These are phyloP conservation scores for Chlorophyllum brunneum DNA, from an alignment of 768 basidiomycete genomes.

Conservation along the genomic window DNA sequence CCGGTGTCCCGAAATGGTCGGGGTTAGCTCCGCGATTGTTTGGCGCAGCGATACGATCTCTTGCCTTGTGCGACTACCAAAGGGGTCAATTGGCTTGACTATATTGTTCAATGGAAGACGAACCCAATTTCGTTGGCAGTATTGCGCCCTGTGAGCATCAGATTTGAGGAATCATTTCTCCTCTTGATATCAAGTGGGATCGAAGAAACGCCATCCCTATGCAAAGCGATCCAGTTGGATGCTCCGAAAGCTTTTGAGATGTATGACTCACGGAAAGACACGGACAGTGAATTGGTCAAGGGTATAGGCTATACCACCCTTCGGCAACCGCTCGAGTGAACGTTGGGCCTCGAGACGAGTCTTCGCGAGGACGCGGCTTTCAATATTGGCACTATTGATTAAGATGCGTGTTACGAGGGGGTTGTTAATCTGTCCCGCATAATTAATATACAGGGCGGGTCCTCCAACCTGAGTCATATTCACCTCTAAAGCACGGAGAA, in stretches of 20 bases:
- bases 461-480: constrained; percentile 16
- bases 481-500: constrained; percentile 81
- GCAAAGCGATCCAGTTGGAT: background rate
- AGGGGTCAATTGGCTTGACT: background rate
- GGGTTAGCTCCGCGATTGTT: constrained; percentile 21
- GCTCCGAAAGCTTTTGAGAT: background rate
- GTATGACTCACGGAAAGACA: constrained; percentile 54
- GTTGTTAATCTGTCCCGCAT: constrained; percentile 58
- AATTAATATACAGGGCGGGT: too few species aligned
- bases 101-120: constrained; percentile 12
- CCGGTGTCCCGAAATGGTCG: constrained; percentile 23
- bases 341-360: constrained; percentile 64
- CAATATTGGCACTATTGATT: constrained; percentile 72
- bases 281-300: constrained; percentile 59
- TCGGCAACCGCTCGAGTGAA: constrained; percentile 35
- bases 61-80: constrained; percentile 30
- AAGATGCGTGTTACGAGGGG: constrained; percentile 74
- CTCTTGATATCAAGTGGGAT: constrained; percentile 28
- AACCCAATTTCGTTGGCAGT: constrained; percentile 45
- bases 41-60: constrained; percentile 26
- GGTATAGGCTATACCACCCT: constrained; percentile 61
- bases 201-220: constrained; percentile 64
- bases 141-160: constrained; percentile 54
- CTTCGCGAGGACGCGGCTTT: constrained; percentile 61
- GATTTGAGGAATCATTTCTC: constrained; percentile 33